Evolutionary conservation across 1,139 yeast species (phyloP).

Genomic region (Pichia sp.): DNA sequence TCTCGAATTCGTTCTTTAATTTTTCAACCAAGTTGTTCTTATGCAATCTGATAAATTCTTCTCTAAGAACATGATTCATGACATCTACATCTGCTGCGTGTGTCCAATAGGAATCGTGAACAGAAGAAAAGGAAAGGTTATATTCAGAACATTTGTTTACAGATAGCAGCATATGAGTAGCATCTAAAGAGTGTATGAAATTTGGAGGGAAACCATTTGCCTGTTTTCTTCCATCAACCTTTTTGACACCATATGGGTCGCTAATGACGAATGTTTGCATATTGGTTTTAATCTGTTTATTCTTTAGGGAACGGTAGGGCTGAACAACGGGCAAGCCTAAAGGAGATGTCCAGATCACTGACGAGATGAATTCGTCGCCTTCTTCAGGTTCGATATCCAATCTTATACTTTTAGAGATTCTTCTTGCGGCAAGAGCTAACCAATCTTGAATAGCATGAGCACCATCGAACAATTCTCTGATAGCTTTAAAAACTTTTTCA

Average conservation of each 20-base stretch:
- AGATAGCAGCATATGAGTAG: conserved; percentile 92
- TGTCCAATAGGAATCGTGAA: conserved; percentile 98
- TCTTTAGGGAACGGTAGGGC: conserved; percentile 73
- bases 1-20: conserved; percentile 71
- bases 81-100: conserved; percentile 78
- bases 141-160: conserved; percentile 69
- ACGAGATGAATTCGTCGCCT: conserved; percentile 63
- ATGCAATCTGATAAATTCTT: conserved; percentile 74
- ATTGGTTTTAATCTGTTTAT: conserved; percentile 63
- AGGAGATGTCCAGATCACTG: conserved; percentile 97
- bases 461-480: conserved; percentile 79
- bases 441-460: conserved; percentile 96
- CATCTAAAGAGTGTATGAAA: conserved; percentile 90
- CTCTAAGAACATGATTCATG: conserved; percentile 70
- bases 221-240: conserved; percentile 85
- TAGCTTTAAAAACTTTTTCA: conserved; percentile 69
- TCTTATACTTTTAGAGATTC: conserved; percentile 73
- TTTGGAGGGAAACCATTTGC: conserved; percentile 94
- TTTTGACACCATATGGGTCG: conserved; percentile 77
- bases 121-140: conserved; percentile 82
- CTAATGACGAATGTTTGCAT: conserved; percentile 75
- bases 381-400: conserved; percentile 40
- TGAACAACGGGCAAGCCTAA: conserved; percentile 91
- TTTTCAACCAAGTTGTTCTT: conserved; percentile 61
- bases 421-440: conserved; percentile 80